Conservation (phyloP, 768 basidiomycete species). For the Hygrocybe punicea region DNA sequence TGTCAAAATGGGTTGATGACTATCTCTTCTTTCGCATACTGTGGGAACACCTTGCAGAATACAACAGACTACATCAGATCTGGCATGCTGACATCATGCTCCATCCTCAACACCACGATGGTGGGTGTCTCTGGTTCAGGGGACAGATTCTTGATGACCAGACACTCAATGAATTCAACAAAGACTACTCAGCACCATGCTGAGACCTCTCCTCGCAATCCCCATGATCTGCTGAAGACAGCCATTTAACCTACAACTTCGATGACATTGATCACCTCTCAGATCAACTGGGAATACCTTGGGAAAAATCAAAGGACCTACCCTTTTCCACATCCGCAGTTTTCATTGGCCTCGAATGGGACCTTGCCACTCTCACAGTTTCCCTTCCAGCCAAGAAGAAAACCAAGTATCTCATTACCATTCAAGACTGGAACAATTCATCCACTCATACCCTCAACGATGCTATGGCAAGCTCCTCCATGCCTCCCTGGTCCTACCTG, state of each 20-base stretch:
- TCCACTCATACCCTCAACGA: slow-evolving; percentile 31
- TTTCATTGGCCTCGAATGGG: slow-evolving; percentile 33
- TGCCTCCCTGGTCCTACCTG: slow-evolving; percentile 23
- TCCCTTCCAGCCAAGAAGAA: slow-evolving; percentile 11
- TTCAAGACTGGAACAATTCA: slow-evolving; percentile 23
- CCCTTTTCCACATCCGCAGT: slow-evolving; percentile 17
- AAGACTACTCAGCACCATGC: slow-evolving; percentile 23
- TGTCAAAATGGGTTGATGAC: slow-evolving; percentile 34
- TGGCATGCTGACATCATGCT: slow-evolving; percentile 14
- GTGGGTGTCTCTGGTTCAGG: slow-evolving; percentile 25
- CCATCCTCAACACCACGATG: slow-evolving; percentile 8
- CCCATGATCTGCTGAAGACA: slow-evolving; percentile 18
- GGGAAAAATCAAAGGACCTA: slow-evolving; percentile 23
- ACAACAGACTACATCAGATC: slow-evolving; percentile 19
- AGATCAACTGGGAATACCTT: slow-evolving; percentile 20
- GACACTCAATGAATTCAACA: slow-evolving; percentile 29
- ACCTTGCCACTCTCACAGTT: slow-evolving; percentile 20
- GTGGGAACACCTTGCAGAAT: slow-evolving; percentile 18
- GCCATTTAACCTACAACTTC: slow-evolving; percentile 21
- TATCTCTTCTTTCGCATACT: slow-evolving; percentile 28
- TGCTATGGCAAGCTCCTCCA: slow-evolving; percentile 41
- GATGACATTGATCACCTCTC: slow-evolving; percentile 38
- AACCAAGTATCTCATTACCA: slow-evolving; percentile 26
- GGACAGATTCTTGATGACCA: slow-evolving; percentile 20
- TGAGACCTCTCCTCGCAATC: slow-evolving; percentile 22